Evolutionary conservation across 495 filamentous ascomycete genomes (phyloP), one percentile per base, ranked within the genome.

Genomic region (Friedmanniomyces simplex): DNA sequence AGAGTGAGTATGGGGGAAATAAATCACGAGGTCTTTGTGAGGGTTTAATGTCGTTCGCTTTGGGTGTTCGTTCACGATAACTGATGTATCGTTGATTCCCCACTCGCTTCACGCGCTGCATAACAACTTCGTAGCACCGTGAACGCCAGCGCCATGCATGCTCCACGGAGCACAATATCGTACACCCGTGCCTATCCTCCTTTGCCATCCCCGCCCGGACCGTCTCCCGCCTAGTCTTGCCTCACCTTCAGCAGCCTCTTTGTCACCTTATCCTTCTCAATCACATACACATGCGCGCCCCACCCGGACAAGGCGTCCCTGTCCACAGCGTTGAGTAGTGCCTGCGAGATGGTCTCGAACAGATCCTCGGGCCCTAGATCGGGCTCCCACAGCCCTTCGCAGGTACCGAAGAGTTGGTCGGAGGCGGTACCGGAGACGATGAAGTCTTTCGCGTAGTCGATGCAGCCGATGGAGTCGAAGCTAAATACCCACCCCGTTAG

Each of bases 221-320:
- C 34, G 4, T 22, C 21, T 7, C 21, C 39, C 32, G 25, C 25
- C 56, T 70, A 84, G 67, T 86, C 83, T 70, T 86, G 83, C 70
- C 83, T 75, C 71, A 93, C 91, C 82, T 98, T 98, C 68, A 98
- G 73, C 79, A 97, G 79, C 68, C 93, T 79, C 85, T 98, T 95
- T 66, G 91, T 96, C 42, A 97, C 89, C 83, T 97, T 97, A 73
- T 95, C 89, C 79, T 97, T 98, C 80, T 97, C 94, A 73, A 98
- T 93, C 63, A 98, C 90, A 73, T 96, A 97, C 60, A 98, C 93
- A 65, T 97, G 88, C 34, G 93, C 93, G 68, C 93, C 93, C 93
- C 93, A 98, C 63, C 93, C 93, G 12, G 91, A 95, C 47, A 98
- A 77, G 47, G 93, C 93, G 71, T 98, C 93, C 71, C 93, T 78